Conservation (phyloP, 2,329 filamentous ascomycete species). For the Trichophyton schoenleinii region DNA sequence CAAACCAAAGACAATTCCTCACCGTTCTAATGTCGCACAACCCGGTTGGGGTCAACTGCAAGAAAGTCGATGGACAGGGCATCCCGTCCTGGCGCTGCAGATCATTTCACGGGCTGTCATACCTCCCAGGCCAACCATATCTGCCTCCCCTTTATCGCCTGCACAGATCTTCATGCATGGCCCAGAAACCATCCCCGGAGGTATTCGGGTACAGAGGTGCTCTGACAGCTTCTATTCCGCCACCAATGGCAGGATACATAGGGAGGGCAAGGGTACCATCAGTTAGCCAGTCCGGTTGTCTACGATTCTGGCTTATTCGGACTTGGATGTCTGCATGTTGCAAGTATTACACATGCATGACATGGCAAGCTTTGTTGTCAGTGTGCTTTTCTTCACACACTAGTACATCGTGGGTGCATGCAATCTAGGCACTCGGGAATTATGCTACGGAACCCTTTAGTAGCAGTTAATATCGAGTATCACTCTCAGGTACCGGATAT, state of each 20-base stretch:
- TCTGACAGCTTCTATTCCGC: background rate
- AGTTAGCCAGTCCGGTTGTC: background rate
- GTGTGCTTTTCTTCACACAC: background rate
- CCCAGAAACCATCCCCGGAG: background rate
- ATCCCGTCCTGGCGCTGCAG: background rate
- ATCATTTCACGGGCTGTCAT: background rate
- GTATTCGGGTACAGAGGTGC: background rate
- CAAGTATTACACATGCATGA: background rate
- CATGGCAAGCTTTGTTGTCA: background rate
- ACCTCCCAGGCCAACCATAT: background rate
- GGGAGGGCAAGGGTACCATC: background rate
- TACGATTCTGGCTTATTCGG: background rate
- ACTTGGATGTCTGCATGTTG: background rate
- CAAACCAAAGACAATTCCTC: background rate
- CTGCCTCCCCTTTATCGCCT: background rate
- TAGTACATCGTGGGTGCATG: background rate
- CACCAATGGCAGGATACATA: background rate
- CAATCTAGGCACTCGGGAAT: background rate
- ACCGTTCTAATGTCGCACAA: background rate
- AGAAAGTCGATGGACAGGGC: background rate
- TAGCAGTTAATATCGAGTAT: background rate
- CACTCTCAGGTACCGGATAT: background rate
- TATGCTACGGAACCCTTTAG: background rate
- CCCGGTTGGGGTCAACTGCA: background rate
- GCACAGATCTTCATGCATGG: constrained; percentile 1